phyloP scores from a whole-genome alignment of 371 early-diverging fungal genomes.

The Syncephalastrum sp. region DNA sequence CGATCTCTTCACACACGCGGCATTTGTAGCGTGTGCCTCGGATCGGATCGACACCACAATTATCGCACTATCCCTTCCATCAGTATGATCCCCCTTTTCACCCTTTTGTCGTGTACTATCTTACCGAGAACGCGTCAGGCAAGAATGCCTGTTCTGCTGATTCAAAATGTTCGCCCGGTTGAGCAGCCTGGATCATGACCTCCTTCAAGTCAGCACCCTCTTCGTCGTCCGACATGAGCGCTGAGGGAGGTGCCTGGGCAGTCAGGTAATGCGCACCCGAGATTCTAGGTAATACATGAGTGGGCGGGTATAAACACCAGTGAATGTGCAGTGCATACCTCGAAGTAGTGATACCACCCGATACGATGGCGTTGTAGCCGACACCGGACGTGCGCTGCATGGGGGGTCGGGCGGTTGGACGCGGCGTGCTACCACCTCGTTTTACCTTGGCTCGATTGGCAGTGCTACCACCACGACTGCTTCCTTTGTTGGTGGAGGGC shows the following conservation, averaged over 20 bases:
- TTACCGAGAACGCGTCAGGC: neutral
- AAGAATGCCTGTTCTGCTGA: constrained; percentile 1
- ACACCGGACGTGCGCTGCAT: constrained; percentile 28
- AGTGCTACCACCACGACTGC: neutral
- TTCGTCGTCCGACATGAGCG: constrained; percentile 65
- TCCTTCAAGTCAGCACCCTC: constrained; percentile 53
- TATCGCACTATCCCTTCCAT: constrained; percentile 45
- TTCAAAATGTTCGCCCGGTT: constrained; percentile 6
- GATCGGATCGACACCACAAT: constrained; percentile 63
- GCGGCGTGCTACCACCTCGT: constrained; percentile 2
- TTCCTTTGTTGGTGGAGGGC: neutral
- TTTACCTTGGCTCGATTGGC: constrained; percentile 1
- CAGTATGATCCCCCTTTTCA: neutral
- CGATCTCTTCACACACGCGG: constrained; percentile 56
- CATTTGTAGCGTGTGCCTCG: constrained; percentile 62
- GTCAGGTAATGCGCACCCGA: constrained; percentile 61
- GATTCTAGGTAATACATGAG: constrained; percentile 31
- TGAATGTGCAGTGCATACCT: constrained; percentile 11
- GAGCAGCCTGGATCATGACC: constrained; percentile 45
- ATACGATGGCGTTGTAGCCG: constrained; percentile 43
- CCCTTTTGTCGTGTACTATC: neutral
- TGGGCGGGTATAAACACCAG: neutral
- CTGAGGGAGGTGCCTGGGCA: constrained; percentile 51
- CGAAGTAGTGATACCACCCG: constrained; percentile 37
- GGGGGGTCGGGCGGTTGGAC: constrained; percentile 4